Base-by-base conservation (phyloP, 768 basidiomycete species). In the Kwoniella sp. region DNA sequence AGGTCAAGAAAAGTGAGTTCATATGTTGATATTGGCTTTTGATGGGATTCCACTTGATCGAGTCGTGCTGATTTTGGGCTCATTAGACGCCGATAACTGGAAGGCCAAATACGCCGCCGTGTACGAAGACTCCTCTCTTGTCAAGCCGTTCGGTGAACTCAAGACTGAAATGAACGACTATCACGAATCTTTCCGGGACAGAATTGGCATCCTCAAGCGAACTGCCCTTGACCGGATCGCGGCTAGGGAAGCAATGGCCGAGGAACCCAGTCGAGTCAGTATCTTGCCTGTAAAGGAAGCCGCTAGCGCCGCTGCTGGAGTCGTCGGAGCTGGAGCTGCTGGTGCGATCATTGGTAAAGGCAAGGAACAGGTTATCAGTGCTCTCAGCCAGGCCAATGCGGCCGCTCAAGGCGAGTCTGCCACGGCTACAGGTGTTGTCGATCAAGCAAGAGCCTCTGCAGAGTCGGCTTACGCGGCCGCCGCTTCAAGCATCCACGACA, bases 311-410 rank as follows among this genome's bases (percentile, higher is more conserved):
- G 77, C 62, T 1, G 71, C 64, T 0, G 71, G 54, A 0, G 70
- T 62, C 19, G 50, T 50, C 25, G 58, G 49, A 2, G 72, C 63
- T 2, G 72, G 57, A 10, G 70, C 51, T 8, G 71, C 53, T 22
- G 68, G 47, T 9, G 71, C 58, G 6, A 60, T 77, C 26, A 72
- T 79, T 30, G 74, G 72, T 10, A 79, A 79, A 55, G 76, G 72
- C 48, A 79, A 73, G 51, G 69, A 73, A 15, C 77, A 78, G 64
- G 60, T 78, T 10, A 47, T 76, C 10, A 70, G 72, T 26, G 77
- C 77, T n/a, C 57, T 77, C 15, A 65, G 48, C 13, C 65, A 68
- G 36, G 73, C 71, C 8, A 46, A 58, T 15, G 71, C 68, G 27
- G 69, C 60, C 36, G 57, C 58, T 13, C 56, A 58, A 2, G 46